Percentiles rank a stretch among this genome's conserved stretches.
These are phyloP conservation scores for Austroboletus olivaceoglutinosus DNA, from an alignment of 1,284 basidiomycete species.

Conservation along the genomic window DNA sequence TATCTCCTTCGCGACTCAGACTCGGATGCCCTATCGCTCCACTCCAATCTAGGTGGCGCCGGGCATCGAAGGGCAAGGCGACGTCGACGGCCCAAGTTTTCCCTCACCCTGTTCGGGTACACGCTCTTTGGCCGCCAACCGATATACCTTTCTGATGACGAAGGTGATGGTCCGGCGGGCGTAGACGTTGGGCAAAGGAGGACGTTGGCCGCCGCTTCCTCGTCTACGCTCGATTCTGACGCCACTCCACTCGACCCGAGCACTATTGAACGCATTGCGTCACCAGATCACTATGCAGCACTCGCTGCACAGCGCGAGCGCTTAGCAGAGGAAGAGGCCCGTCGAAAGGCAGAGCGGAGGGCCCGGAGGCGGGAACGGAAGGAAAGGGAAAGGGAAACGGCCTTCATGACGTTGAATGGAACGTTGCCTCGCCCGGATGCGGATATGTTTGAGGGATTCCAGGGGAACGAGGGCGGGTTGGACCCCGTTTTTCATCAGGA, in stretches of 20 bases:
- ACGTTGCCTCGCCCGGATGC: slow-evolving; percentile 18
- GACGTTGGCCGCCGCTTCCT: slow-evolving; percentile 35
- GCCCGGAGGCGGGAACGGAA: slow-evolving; percentile 45
- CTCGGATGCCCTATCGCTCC: slow-evolving; percentile 59
- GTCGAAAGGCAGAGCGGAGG: slow-evolving; percentile 48
- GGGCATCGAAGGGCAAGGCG: slow-evolving; percentile 32
- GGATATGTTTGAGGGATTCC: slow-evolving; percentile 58
- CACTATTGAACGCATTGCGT: slow-evolving; percentile 49
- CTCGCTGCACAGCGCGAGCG: slow-evolving; percentile 34
- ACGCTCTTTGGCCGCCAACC: slow-evolving; percentile 60
- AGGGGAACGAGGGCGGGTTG: slow-evolving; percentile 39
- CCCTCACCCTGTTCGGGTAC: slow-evolving; percentile 60
- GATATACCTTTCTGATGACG: slow-evolving; percentile 55
- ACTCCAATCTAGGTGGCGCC: slow-evolving; percentile 54
- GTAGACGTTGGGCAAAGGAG: slow-evolving; percentile 7
- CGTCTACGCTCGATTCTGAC: slow-evolving; percentile 63
- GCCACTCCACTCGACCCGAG: slow-evolving; percentile 59
- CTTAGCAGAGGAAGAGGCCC: slow-evolving; percentile 40
- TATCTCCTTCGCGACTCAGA: slow-evolving; percentile 52
- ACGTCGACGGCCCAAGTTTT: slow-evolving; percentile 42
- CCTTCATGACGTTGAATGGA: slow-evolving; percentile 41
- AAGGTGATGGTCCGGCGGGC: slow-evolving; percentile 29
- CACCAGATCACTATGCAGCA: slow-evolving; percentile 30
- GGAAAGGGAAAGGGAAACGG: slow-evolving; percentile 42
- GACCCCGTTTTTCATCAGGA: background rate